Base-by-base conservation (phyloP, 2,329 filamentous ascomycete genomes). In the Penicillium verrucosum region DNA sequence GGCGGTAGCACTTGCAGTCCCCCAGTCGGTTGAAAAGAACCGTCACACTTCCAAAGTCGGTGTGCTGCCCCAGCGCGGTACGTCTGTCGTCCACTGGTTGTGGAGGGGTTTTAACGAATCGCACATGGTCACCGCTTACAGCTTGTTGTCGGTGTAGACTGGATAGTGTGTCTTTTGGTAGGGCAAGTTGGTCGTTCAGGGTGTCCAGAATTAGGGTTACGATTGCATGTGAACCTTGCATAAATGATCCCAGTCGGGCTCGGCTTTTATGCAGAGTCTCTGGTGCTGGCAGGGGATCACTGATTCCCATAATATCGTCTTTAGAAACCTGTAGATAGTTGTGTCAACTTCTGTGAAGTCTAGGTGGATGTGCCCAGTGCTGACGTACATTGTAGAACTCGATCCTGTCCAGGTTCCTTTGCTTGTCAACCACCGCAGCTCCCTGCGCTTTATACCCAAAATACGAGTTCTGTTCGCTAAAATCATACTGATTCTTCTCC, bases 1-100 rank as follows among this genome's bases (percentile, higher is more conserved):
- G 80, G 80, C 0, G 78, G 75, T 3, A 80, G 71, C 4, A 84
- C 78, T 63, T 84, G 82, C 8, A 85, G 71, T 0, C 82, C 82
- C 82, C 82, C 2, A 84, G 67, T 0, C 80, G 75, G 68, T 84
- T 85, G 68, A 84, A 82, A 2, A 85, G 74, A 5, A 85, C 69
- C 0, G 82, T 85, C 6, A 85, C 73, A 50, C 74, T 79, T 44
- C 81, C 82, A 60, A 84, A 84, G 61, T 85, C 82, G 2, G 81
- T 84, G 64, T 85, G 82, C 54, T 80, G 80, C 23, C 79, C 79
- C 23, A 82, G 63, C 2, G 78, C 76, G 3, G 77, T 76, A 38
- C 70, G 71, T 25, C 71, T 68, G 62, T 79, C 75, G 34, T 76
- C 70, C 4, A 62, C 55, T 3, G 76, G 73, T 60, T 81, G 79